These are phyloP conservation scores for Ceratobasidium sp. DNA, from an alignment of 1,284 basidiomycete genomes.

Conservation along the genomic window DNA sequence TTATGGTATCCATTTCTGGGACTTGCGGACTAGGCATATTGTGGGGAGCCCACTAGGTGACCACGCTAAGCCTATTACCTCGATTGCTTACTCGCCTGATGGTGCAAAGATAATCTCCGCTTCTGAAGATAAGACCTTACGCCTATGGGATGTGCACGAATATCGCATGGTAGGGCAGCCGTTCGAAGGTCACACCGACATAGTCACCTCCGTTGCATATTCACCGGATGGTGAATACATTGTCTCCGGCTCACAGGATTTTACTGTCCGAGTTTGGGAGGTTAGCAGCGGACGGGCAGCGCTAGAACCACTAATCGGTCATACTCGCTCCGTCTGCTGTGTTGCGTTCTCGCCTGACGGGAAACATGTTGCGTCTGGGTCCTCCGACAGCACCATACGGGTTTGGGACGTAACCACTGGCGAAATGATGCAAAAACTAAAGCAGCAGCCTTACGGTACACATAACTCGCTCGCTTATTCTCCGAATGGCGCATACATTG, in stretches of 20 bases:
- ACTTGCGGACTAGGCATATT: background rate
- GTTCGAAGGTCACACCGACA: slow-evolving; percentile 1
- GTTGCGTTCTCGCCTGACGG: slow-evolving; percentile 60
- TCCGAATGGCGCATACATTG: too few species aligned
- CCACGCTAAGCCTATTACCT: background rate
- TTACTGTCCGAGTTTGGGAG: slow-evolving; percentile 56
- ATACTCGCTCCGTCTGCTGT: slow-evolving; percentile 62
- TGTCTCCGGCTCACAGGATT: background rate
- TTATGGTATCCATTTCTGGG: slow-evolving; percentile 14
- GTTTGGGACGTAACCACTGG: background rate
- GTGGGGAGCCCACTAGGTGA: background rate
- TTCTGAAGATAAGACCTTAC: slow-evolving; percentile 23
- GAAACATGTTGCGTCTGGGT: slow-evolving; percentile 2
- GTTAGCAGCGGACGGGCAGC: slow-evolving; percentile 54
- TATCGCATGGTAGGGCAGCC: background rate
- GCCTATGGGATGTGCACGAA: slow-evolving; percentile 47
- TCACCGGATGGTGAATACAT: slow-evolving; percentile 11
- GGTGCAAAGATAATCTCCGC: slow-evolving; percentile 6
- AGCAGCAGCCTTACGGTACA: too few species aligned
- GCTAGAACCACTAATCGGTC: slow-evolving; percentile 57
- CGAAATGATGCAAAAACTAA: too few species aligned
- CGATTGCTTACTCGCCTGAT: slow-evolving; percentile 17
- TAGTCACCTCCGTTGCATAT: slow-evolving; percentile 12
- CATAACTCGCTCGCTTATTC: too few species aligned
- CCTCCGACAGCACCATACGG: slow-evolving; percentile 24